Evolutionary conservation across 495 filamentous ascomycete genomes (phyloP), one percentile per base, ranked within the genome.

Genomic region (Trichocladium antarcticum): DNA sequence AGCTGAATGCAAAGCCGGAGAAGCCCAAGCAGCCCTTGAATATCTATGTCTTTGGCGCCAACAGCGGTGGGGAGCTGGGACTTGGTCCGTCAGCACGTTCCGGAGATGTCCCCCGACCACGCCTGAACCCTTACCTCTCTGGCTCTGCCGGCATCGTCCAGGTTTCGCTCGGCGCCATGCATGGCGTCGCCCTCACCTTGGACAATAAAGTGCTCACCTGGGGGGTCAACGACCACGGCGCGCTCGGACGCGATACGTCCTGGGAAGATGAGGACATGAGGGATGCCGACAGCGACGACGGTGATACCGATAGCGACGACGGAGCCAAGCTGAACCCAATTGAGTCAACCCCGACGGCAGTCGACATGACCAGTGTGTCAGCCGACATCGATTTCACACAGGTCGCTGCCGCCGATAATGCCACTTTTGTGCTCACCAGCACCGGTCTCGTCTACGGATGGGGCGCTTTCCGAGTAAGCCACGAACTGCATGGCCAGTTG

Each of bases 141-240:
- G 42, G 38, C 1, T 11, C 28, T 7, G 39, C 14, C 5, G 71
- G 82, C 15, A 72, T 84, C 22, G 79, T 85, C 19, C 69, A 75
- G 29, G 55, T 86, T 8, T 76, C 79, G 34, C 69, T 74, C 37
- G 83, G 82, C 20, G 82, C 80, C 24, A 83, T 85, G 78, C 83
- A 87, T 51, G 69, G 67, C 37, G 66, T 77, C 45, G 81, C 78
- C 8, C 68, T 87, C 2, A 84, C 83, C 11, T 60, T 72, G 7
- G 77, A 84, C 52, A 82, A 81, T 58, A 70, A 71, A 53, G 75
- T 87, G 41, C 66, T 80, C 29, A 82, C 81, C 2, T 87, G 83
- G 83, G 83, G 83, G 49, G 80, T 83, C 47, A 87, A 85, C 53
- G 78, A 83, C 52, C 71, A 82, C 48, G 75, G 76, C 38, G 81